A percentile compares a stretch with the other conserved stretches of the same genome.
phyloP scores from a whole-genome alignment of 2,329 filamentous ascomycete species.

The Lecanicillium sp. region DNA sequence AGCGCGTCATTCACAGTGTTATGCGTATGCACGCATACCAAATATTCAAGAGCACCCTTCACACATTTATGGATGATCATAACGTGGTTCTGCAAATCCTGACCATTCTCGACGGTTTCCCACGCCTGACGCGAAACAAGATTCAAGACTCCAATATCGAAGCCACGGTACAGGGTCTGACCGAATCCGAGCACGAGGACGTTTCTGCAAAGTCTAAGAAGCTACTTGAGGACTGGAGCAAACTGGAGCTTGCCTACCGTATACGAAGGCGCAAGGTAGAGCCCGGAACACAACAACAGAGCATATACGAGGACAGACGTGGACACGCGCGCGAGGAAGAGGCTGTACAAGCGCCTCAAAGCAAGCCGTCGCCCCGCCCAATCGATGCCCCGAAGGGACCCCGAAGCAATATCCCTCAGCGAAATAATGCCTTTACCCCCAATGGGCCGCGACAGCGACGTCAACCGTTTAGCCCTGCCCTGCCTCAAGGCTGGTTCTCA shows the following conservation, averaged over 20 bases:
- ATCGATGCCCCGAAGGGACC: conserved; percentile 50
- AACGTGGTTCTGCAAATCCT: conserved; percentile 87
- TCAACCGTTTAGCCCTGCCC: conserved; percentile 43
- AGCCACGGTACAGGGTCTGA: conserved; percentile 63
- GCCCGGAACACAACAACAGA: conserved; percentile 50
- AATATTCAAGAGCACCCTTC: conserved; percentile 81
- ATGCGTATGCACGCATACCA: conserved; percentile 97
- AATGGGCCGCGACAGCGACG: conserved; percentile 40
- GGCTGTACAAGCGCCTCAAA: conserved; percentile 25
- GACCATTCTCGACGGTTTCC: conserved; percentile 81
- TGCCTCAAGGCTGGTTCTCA: conserved; percentile 82
- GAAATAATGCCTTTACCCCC: conserved; percentile 43
- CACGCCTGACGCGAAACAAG: conserved; percentile 90
- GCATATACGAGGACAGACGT: conserved; percentile 57
- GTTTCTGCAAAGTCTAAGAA: conserved; percentile 64
- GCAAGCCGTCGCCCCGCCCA: conserved; percentile 34
- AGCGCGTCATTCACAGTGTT: conserved; percentile 78
- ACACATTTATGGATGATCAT: conserved; percentile 78
- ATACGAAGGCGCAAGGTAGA: conserved; percentile 87
- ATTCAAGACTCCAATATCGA: conserved; percentile 96
- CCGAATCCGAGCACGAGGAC: conserved; percentile 60
- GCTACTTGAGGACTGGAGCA: conserved; percentile 79
- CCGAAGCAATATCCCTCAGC: conserved; percentile 51
- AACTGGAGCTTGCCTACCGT: conserved; percentile 82
- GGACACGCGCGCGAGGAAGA: conserved; percentile 35